Base-by-base conservation (phyloP, 352 stramenopile genomes). In the Halophytophthora batemanensis region DNA sequence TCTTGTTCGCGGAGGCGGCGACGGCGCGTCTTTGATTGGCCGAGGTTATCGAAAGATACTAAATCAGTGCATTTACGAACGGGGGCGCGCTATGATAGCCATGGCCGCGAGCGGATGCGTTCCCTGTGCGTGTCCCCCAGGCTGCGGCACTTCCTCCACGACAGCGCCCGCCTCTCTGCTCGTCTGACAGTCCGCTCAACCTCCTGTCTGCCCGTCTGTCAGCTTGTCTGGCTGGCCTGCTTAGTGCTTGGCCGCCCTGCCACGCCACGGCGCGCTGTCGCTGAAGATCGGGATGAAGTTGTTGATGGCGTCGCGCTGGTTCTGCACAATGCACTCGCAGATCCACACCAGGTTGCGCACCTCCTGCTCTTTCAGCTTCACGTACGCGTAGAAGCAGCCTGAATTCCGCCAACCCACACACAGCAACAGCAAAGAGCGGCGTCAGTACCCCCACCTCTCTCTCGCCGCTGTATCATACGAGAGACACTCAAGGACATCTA, bases 351-450 rank as follows among this genome's bases (percentile, higher is more conserved):
- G 86, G 77, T 99, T 99, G 60, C 97, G 90, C 61, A 99, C 98
- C 66, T 99, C 97, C 79, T 99, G 96, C 74, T 99, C 96, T 90
- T 99, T 99, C 51, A 99, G 83, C 83, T 99, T 99, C 36, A 99
- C 91, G 75, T 99, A 99, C 41, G 96, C 95, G 80, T 99, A 99
- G 74, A 99, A 99, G 58, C 86, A 92, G 8, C 71, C 76, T 86
- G 46, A 7, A 31, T 21, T 14, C 41, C 28, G 33, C 13, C 37
- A 7, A 56, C 17, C 6, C 14, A 45, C 19, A 19, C 17, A 39
- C 15, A 33, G 11, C 15, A 2, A 35, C 12, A 23, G 36, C 19
- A 21, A 35, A 31, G 25, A 31, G 4, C 25, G 4, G 25, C 25
- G 8, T 31, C 4, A 31, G 25, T 8, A 31, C 25, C 25, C 8